Conservation (phyloP, 1,139 yeast genomes). For the Blastobotrys buckinghamii region DNA sequence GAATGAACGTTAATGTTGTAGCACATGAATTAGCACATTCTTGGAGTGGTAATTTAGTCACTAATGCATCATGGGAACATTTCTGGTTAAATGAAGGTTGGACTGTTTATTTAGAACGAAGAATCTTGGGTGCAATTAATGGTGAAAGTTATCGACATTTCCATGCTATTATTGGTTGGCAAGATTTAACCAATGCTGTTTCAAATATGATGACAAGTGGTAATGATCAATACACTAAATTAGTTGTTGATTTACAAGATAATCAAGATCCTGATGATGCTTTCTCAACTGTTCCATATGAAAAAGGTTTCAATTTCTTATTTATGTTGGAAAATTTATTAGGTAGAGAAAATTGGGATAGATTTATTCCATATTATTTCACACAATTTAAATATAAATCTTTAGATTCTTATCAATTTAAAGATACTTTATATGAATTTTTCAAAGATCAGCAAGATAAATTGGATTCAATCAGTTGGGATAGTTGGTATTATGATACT, state of each 20-base stretch:
- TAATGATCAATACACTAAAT: conserved; percentile 51
- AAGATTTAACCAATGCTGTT: conserved; percentile 63
- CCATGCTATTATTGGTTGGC: conserved; percentile 84
- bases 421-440: conserved; percentile 66
- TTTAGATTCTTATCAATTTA: conserved; percentile 74
- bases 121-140: conserved; percentile 70
- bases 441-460: conserved; percentile 38
- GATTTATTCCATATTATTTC: conserved; percentile 76
- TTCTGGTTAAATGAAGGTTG: conserved; percentile 96
- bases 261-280: conserved; percentile 80
- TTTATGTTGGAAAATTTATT: conserved; percentile 69
- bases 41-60: conserved; percentile 87
- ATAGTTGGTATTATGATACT: conserved; percentile 70
- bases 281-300: conserved; percentile 83
- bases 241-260: conserved; percentile 63
- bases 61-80: conserved; percentile 89
- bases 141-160: conserved; percentile 78
- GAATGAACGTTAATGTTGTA: conserved; percentile 80
- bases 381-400: conserved; percentile 60
- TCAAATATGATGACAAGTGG: conserved; percentile 48
- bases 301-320: conserved; percentile 78
- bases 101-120: conserved; percentile 87
- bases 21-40: conserved; percentile 93
- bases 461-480: conserved; percentile 74
- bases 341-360: conserved; percentile 59